Percentiles rank a stretch among this genome's conserved stretches.
Conservation (phyloP, 768 basidiomycete genomes). For the Rhizopogon roseolus region DNA sequence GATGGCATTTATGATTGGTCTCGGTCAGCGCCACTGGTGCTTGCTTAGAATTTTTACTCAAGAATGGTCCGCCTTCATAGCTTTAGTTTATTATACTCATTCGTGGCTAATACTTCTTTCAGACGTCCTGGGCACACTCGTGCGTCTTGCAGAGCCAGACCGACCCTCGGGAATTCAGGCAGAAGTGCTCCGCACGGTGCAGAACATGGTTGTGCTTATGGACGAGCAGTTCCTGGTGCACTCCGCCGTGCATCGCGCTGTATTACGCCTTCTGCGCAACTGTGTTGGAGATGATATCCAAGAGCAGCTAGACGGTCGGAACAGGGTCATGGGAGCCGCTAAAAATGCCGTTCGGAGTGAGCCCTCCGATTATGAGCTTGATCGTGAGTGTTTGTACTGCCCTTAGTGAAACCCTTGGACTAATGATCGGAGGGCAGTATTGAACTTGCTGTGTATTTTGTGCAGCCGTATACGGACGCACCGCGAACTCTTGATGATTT, state of each 20-base stretch:
- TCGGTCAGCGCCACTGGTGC: constrained; percentile 70
- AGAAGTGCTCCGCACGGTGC: constrained; percentile 80
- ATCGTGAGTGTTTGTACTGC: constrained; percentile 50
- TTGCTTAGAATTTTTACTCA: constrained; percentile 88
- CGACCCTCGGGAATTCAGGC: constrained; percentile 88
- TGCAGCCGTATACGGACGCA: constrained; percentile 90
- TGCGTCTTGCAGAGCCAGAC: constrained; percentile 80
- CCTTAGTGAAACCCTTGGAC: background rate
- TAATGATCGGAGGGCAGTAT: constrained; percentile 49
- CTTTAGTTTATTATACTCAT: background rate
- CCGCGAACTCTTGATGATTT: constrained; percentile 90
- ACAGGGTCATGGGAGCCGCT: constrained; percentile 80
- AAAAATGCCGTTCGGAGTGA: constrained; percentile 58
- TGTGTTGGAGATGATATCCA: constrained; percentile 92
- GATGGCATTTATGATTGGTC: constrained; percentile 6
- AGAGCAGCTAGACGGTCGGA: constrained; percentile 78
- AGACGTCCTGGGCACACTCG: constrained; percentile 85
- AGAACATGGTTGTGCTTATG: constrained; percentile 86
- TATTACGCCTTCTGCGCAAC: constrained; percentile 76
- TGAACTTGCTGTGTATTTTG: constrained; percentile 86
- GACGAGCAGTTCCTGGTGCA: constrained; percentile 94
- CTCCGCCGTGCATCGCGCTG: constrained; percentile 84
- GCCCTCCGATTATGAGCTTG: constrained; percentile 88
- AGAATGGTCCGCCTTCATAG: constrained; percentile 56
- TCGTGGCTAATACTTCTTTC: constrained; percentile 1